Evolutionary conservation across 2,329 filamentous ascomycete genomes (phyloP).

Genomic region (Dothideomycetes sp.): DNA sequence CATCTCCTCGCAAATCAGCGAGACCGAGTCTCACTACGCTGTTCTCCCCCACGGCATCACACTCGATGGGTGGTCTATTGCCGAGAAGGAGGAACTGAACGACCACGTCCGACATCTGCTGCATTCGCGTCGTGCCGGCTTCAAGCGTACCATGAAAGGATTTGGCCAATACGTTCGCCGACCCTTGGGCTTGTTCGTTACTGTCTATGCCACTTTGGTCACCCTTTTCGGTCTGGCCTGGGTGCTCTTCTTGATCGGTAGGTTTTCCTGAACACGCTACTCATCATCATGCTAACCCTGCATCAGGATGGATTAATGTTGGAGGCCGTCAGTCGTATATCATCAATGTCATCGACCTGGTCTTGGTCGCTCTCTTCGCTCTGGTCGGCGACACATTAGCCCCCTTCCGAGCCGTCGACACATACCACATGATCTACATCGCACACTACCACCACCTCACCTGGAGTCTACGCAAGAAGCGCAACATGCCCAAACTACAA

Average conservation of each 20-base stretch:
- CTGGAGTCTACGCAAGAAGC: constrained; percentile 54
- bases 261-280: not conserved
- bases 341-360: constrained; percentile 46
- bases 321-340: constrained; percentile 58
- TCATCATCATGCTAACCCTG: not conserved
- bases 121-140: constrained; percentile 68
- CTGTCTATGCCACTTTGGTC: constrained; percentile 72
- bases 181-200: constrained; percentile 74
- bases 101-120: constrained; percentile 83
- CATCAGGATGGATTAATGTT: constrained; percentile 65
- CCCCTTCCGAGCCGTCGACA: constrained; percentile 68
- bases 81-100: constrained; percentile 68
- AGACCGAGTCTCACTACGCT: constrained; percentile 65
- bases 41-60: constrained; percentile 66
- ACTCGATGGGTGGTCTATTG: constrained; percentile 64
- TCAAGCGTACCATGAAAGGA: constrained; percentile 70
- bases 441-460: constrained; percentile 61
- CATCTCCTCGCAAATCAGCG: constrained; percentile 58
- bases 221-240: constrained; percentile 78
- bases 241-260: constrained; percentile 73
- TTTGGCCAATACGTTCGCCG: constrained; percentile 70
- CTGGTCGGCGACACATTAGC: constrained; percentile 54
- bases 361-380: constrained; percentile 54
- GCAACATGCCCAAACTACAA: constrained; percentile 51
- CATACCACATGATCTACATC: constrained; percentile 80